phyloP scores from a whole-genome alignment of 371 early-diverging fungal genomes.

The Mucor piriformis region DNA sequence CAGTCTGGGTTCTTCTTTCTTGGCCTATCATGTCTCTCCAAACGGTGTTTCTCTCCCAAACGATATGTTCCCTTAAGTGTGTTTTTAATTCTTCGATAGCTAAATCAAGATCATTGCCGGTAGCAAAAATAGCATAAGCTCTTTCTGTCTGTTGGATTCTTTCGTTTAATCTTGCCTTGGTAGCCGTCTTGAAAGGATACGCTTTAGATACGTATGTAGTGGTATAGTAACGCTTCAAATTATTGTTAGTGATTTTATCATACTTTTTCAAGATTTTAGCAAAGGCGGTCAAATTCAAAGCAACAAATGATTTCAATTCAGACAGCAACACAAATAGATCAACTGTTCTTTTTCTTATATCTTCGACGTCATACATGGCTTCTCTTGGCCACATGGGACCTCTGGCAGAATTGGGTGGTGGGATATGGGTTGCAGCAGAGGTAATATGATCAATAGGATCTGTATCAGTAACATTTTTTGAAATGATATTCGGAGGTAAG shows the following conservation, averaged over 20 bases:
- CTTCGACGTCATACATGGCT: slow-evolving; percentile 40
- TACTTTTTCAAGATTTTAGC: slow-evolving; percentile 95
- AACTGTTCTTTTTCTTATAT: slow-evolving; percentile 51
- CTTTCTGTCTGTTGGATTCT: slow-evolving; percentile 63
- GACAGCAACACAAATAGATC: slow-evolving; percentile 80
- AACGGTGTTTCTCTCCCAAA: slow-evolving; percentile 95
- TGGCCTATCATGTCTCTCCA: slow-evolving; percentile 96
- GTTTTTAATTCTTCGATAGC: slow-evolving; percentile 78
- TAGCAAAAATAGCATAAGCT: slow-evolving; percentile 61
- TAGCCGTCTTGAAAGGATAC: slow-evolving; percentile 66
- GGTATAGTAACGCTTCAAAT: slow-evolving; percentile 59
- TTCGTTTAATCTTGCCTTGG: slow-evolving; percentile 61
- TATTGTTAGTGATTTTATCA: slow-evolving; percentile 84
- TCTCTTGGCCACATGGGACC: slow-evolving; percentile 23
- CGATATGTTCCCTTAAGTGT: slow-evolving; percentile 88
- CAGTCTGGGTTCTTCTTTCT: slow-evolving; percentile 81
- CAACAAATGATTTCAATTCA: slow-evolving; percentile 88
- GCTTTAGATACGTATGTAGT: slow-evolving; percentile 53
- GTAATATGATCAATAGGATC: slow-evolving; percentile 21
- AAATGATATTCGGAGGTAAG: slow-evolving; percentile 48
- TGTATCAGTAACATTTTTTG: slow-evolving; percentile 38
- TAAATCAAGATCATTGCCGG: slow-evolving; percentile 55
- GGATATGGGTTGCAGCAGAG: background rate
- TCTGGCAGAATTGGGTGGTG: slow-evolving; percentile 7
- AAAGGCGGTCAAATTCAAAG: slow-evolving; percentile 95